Evolutionary conservation across 1,284 basidiomycete species (phyloP).

Genomic region (Anthracocystis setariae): DNA sequence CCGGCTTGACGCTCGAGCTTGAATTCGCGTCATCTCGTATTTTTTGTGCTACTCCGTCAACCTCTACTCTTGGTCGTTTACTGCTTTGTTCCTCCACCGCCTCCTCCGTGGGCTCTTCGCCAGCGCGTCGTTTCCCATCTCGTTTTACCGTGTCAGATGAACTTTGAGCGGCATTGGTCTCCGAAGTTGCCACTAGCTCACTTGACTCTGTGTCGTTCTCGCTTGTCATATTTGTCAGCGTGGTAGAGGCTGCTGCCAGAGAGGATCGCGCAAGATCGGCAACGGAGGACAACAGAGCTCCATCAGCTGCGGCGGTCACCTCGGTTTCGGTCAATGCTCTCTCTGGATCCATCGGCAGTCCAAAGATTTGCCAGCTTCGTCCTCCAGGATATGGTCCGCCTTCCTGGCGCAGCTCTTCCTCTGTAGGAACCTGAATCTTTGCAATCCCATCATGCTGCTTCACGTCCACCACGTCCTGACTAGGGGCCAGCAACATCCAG

Average conservation of each 20-base stretch:
- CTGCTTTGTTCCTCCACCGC: background rate
- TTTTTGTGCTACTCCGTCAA: background rate
- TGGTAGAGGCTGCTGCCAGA: conserved; percentile 9
- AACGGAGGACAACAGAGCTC: conserved; percentile 42
- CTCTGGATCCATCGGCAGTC: conserved; percentile 36
- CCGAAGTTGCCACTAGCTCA: background rate
- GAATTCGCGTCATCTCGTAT: background rate
- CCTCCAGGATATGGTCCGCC: conserved; percentile 25
- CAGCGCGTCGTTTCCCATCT: conserved; percentile 32
- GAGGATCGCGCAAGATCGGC: conserved; percentile 35
- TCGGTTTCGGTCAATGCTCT: conserved; percentile 25
- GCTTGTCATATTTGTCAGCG: conserved; percentile 5
- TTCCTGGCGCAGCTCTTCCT: conserved; percentile 25
- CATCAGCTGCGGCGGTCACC: conserved; percentile 29
- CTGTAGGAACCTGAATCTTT: conserved; percentile 39
- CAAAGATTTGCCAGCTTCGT: conserved; percentile 47
- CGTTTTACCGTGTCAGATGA: background rate
- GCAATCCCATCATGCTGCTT: conserved; percentile 26
- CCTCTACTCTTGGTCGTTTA: conserved; percentile 27
- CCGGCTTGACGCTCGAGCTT: background rate
- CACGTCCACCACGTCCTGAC: conserved; percentile 12
- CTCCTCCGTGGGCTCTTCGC: conserved; percentile 1
- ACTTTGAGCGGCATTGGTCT: background rate
- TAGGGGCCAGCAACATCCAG: conserved; percentile 50
- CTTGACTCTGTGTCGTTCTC: background rate